These are phyloP conservation scores for Jacaranda copaia DNA, from an alignment of 257 asterid genomes.

Conservation along the genomic window DNA sequence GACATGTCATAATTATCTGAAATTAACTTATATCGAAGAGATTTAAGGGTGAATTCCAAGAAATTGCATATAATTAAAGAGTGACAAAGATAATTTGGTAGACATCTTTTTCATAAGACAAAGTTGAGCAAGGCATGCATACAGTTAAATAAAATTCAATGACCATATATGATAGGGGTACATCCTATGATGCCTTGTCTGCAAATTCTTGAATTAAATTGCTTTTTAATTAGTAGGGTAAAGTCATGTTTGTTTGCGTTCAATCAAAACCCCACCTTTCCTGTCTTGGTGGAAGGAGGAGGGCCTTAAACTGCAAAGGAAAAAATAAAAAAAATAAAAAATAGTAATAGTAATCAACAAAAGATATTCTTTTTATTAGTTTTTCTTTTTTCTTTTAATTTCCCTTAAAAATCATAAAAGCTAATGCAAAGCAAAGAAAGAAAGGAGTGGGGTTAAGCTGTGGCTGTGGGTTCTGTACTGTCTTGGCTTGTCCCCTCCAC, in stretches of 20 bases:
- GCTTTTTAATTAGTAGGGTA: constrained; percentile 29
- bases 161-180: constrained; percentile 36
- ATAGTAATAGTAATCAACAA: constrained; percentile 20
- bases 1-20: not conserved
- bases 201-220: constrained; percentile 18
- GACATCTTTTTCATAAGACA: constrained; percentile 18
- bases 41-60: not conserved
- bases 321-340: constrained; percentile 28
- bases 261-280: constrained; percentile 46
- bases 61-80: not conserved
- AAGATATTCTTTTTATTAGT: constrained; percentile 23
- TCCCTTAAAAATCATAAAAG: constrained; percentile 44
- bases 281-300: constrained; percentile 52
- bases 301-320: constrained; percentile 40
- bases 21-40: not conserved
- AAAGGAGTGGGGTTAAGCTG: constrained; percentile 52
- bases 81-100: constrained; percentile 17
- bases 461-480: constrained; percentile 92
- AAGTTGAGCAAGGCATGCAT: constrained; percentile 20
- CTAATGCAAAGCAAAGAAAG: constrained; percentile 55
- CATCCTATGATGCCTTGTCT: constrained; percentile 46
- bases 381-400: not conserved
- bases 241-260: constrained; percentile 44
- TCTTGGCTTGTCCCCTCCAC: constrained; percentile 98
- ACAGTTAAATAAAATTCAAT: constrained; percentile 37